These are phyloP conservation scores for Wallemia mellicola DNA, from an alignment of 1,284 basidiomycete genomes.

Conservation along the genomic window DNA sequence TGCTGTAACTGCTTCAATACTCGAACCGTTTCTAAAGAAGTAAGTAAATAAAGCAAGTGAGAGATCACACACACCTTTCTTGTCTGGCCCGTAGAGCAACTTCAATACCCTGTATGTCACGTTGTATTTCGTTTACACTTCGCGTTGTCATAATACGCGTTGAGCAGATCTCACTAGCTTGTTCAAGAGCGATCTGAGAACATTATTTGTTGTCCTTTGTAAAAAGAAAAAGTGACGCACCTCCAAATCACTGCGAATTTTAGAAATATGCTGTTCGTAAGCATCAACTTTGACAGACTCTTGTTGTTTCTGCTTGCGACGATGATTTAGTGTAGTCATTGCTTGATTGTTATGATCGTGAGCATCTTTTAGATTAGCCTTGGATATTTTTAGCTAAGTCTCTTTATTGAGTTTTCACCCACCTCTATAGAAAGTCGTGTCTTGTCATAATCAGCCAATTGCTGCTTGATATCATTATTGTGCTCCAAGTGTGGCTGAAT, in stretches of 20 bases:
- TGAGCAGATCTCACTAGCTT: slow-evolving; percentile 30
- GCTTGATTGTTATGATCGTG: slow-evolving; percentile 11
- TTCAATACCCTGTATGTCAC: slow-evolving; percentile 30
- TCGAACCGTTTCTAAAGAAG: too few species aligned
- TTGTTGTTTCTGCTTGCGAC: not conserved
- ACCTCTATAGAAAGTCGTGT: not conserved
- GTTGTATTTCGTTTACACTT: slow-evolving; percentile 25
- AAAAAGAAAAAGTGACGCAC: too few species aligned
- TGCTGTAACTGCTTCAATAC: slow-evolving; percentile 37
- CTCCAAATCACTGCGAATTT: too few species aligned
- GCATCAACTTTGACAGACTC: not conserved
- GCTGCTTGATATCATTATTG: not conserved
- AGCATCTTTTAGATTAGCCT: not conserved
- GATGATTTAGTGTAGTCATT: not conserved
- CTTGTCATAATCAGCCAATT: not conserved
- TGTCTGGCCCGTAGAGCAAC: slow-evolving; percentile 31
- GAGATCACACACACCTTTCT: slow-evolving; percentile 31
- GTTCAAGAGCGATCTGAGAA: slow-evolving; percentile 10
- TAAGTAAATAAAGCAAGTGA: too few species aligned
- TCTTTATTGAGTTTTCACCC: too few species aligned
- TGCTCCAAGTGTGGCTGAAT: not conserved
- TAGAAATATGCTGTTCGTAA: too few species aligned
- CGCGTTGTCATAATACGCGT: slow-evolving; percentile 27
- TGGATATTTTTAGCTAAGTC: too few species aligned
- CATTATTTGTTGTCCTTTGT: too few species aligned